phyloP scores from a whole-genome alignment of 2,329 filamentous ascomycete species.

The Aspergillus oerlinghausenensis region DNA sequence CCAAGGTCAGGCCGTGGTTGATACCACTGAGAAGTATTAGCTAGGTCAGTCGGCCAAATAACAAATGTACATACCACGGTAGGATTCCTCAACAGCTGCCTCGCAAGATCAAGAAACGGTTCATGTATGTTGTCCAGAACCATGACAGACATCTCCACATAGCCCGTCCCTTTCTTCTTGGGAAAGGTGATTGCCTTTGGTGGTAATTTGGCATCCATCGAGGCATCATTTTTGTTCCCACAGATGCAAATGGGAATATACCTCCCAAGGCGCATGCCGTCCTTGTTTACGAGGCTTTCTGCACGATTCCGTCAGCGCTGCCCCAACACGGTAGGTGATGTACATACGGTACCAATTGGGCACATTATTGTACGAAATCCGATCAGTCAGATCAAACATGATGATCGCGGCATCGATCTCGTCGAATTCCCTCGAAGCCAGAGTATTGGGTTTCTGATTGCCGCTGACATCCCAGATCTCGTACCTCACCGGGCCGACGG shows the following conservation, averaged over 20 bases:
- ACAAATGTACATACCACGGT: background rate
- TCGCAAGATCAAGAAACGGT: background rate
- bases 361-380: background rate
- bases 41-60: too few relatives aligned
- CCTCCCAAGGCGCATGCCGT: background rate
- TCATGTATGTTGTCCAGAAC: background rate
- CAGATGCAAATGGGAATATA: background rate
- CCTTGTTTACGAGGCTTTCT: background rate
- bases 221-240: background rate
- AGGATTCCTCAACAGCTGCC: background rate
- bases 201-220: background rate
- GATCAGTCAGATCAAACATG: background rate
- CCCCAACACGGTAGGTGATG: background rate
- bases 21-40: background rate
- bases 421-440: background rate
- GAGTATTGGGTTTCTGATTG: background rate
- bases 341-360: background rate
- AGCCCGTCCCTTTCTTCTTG: background rate
- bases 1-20: background rate
- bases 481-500: background rate
- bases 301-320: background rate
- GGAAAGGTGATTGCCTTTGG: background rate
- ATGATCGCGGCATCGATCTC: background rate
- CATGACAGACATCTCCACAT: background rate
- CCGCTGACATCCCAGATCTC: background rate